phyloP scores from a whole-genome alignment of 441 rosid species.

The Euphorbia celastroides region DNA sequence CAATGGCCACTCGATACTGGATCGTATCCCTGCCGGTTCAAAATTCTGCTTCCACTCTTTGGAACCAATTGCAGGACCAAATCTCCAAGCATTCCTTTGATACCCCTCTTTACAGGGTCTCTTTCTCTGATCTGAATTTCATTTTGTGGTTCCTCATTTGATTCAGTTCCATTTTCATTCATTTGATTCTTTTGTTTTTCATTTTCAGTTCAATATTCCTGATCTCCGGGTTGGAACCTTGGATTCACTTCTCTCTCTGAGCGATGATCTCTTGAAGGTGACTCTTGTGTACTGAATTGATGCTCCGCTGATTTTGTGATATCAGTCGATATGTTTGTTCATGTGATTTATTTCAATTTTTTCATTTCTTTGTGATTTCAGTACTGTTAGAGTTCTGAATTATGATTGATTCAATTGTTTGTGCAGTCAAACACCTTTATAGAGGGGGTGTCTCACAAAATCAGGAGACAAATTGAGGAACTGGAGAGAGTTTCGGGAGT shows the following conservation, averaged over 20 bases:
- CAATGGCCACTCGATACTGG: slow-evolving; percentile 93
- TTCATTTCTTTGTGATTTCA: neutral
- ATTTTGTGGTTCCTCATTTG: neutral
- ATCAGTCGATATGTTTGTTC: neutral
- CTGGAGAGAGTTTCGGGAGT: slow-evolving; percentile 78
- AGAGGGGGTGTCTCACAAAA: slow-evolving; percentile 92
- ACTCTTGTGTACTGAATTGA: neutral
- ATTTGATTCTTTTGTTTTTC: neutral
- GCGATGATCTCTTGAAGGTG: slow-evolving; percentile 95
- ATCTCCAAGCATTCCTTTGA: slow-evolving; percentile 95
- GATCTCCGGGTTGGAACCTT: slow-evolving; percentile 98
- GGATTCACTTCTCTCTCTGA: slow-evolving; percentile 90
- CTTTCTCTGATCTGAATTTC: slow-evolving; percentile 5
- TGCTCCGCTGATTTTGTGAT: neutral
- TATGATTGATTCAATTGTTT: slow-evolving; percentile 6
- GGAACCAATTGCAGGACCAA: slow-evolving; percentile 82
- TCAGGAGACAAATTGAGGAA: slow-evolving; percentile 96
- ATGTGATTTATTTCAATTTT: neutral
- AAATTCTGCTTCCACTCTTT: slow-evolving; percentile 61
- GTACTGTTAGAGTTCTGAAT: neutral
- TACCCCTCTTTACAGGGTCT: slow-evolving; percentile 90
- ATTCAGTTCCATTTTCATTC: neutral
- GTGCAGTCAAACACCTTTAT: slow-evolving; percentile 82
- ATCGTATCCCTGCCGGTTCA: slow-evolving; percentile 83
- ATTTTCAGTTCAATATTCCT: slow-evolving; percentile 78